Conservation (phyloP, 139 green algal species). For the Volvox africanus region DNA sequence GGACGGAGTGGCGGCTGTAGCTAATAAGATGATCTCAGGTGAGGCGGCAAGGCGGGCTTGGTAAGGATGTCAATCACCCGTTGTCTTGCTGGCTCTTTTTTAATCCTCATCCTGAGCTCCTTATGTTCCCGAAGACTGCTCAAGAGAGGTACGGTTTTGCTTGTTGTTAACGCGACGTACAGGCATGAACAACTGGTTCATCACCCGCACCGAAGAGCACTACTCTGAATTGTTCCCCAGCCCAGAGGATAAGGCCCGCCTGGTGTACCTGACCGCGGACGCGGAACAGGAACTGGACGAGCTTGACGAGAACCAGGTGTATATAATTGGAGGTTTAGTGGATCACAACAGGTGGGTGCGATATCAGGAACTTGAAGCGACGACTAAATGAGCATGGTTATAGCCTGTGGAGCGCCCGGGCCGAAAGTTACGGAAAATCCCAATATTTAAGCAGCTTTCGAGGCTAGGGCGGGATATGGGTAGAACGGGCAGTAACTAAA, state of each 20-base stretch:
- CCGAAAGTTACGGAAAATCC: too few species aligned
- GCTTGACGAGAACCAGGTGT: constrained; percentile 77
- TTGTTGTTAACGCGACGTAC: not conserved
- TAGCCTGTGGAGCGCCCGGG: too few species aligned
- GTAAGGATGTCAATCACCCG: too few species aligned
- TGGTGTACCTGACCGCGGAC: constrained; percentile 92
- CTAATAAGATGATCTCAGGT: constrained; percentile 46
- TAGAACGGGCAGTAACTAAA: too few species aligned
- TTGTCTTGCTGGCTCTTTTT: too few species aligned
- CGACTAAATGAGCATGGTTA: too few species aligned
- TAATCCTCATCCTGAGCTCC: too few species aligned
- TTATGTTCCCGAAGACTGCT: too few species aligned
- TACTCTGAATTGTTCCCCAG: constrained; percentile 69
- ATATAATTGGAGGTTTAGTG: constrained; percentile 92
- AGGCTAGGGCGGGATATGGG: too few species aligned
- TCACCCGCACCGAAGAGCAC: constrained; percentile 51
- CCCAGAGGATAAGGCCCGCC: constrained; percentile 41
- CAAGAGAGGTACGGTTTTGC: too few species aligned
- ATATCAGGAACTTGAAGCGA: too few species aligned
- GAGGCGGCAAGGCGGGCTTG: not conserved
- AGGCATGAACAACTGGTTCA: constrained; percentile 72
- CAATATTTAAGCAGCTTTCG: too few species aligned
- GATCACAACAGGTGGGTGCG: constrained; percentile 85
- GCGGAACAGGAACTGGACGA: constrained; percentile 73
- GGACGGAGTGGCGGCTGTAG: constrained; percentile 31